These are phyloP conservation scores for Russula vinacea DNA, from an alignment of 768 basidiomycete species.

Conservation along the genomic window DNA sequence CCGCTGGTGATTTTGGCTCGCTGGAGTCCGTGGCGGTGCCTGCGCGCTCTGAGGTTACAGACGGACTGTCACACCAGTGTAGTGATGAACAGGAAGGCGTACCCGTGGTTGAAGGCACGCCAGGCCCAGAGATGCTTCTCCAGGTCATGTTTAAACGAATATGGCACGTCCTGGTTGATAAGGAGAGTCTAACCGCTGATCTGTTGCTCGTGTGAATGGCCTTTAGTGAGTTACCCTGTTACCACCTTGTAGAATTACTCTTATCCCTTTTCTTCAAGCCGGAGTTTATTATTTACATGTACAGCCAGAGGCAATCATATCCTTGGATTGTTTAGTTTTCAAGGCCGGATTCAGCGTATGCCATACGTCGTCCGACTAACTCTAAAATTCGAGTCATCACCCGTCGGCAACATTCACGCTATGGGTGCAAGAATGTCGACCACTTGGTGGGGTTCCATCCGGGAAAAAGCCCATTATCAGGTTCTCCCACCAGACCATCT, in stretches of 20 bases:
- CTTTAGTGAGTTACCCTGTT: neutral
- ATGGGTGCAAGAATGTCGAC: constrained; percentile 15
- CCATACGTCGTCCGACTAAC: neutral
- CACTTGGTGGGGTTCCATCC: constrained; percentile 31
- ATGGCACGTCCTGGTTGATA: constrained; percentile 43
- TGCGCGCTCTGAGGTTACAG: constrained; percentile 52
- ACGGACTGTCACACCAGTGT: constrained; percentile 6
- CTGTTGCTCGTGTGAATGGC: constrained; percentile 6
- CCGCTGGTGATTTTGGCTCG: constrained; percentile 28
- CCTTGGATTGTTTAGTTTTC: neutral
- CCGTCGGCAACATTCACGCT: neutral
- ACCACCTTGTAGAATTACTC: neutral
- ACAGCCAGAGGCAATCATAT: neutral
- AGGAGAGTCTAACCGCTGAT: constrained; percentile 5
- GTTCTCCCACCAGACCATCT: constrained; percentile 15
- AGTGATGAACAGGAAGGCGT: constrained; percentile 32
- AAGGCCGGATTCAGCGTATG: neutral
- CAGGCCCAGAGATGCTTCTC: constrained; percentile 55
- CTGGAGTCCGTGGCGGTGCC: constrained; percentile 55
- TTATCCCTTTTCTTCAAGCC: neutral
- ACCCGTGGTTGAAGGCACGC: constrained; percentile 53
- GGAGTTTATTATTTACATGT: neutral
- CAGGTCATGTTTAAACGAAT: constrained; percentile 50
- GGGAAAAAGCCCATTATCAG: constrained; percentile 27
- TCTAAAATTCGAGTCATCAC: neutral